Conservation (phyloP, 208 protist genomes). For the Trichomonas tenax region DNA sequence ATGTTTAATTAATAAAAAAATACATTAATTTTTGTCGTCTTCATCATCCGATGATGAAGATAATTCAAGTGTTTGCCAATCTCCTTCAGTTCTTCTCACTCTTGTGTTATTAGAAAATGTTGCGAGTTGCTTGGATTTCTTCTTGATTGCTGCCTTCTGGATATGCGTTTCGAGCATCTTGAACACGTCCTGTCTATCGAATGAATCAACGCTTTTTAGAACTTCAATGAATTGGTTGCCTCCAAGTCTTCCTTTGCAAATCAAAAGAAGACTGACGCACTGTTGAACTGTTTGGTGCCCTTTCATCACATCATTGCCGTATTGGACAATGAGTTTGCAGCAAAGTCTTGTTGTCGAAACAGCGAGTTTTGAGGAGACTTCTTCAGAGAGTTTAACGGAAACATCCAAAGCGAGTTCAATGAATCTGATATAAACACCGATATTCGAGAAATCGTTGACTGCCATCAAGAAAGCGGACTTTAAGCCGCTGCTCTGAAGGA, state of each 20-base stretch:
- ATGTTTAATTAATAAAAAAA: too few species aligned
- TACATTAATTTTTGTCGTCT: too few species aligned
- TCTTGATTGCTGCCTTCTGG: background rate
- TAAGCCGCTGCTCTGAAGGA: background rate
- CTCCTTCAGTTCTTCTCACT: background rate
- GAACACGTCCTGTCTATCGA: background rate
- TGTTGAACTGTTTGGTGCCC: background rate
- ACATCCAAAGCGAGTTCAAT: background rate
- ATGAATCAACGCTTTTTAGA: background rate
- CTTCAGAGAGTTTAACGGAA: background rate
- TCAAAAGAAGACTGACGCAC: background rate
- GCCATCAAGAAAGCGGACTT: background rate
- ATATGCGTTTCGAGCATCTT: background rate
- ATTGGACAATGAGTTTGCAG: background rate
- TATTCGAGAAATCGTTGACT: background rate
- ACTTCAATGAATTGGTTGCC: background rate
- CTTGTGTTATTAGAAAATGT: background rate
- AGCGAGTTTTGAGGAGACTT: background rate
- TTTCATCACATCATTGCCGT: background rate
- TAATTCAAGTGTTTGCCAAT: background rate
- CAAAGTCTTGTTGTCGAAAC: background rate
- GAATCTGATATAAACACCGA: background rate
- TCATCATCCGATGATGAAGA: background rate
- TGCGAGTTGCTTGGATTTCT: background rate
- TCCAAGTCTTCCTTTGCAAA: background rate